Evolutionary conservation across 2,329 filamentous ascomycete genomes (phyloP), one percentile per base, ranked within the genome.

Genomic region (Fusarium begoniae): DNA sequence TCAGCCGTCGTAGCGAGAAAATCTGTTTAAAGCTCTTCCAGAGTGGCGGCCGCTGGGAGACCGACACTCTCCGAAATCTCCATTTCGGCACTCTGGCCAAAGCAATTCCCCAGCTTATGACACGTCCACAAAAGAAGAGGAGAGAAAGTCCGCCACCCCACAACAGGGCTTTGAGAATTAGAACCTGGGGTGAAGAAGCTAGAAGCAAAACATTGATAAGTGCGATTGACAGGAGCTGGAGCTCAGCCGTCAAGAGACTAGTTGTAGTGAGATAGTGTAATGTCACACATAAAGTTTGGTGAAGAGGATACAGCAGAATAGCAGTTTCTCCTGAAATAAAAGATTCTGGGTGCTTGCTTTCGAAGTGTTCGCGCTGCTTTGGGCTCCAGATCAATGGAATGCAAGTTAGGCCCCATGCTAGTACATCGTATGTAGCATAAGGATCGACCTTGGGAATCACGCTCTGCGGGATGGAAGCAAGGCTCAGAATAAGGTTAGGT

Each of bases 81-180:
- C 96, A 98, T 77, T 91, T 94, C 6, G 96, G 96, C 24, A 98
- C 94, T 65, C 96, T 89, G 57, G 96, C 95, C 69, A 99, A 85
- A 32, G 92, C 89, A 60, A 98, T 92, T 51, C 94, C 95, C 93
- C 94, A 97, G 77, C 88, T 89, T 41, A 98, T 89, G 18, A 96
- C 89, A 37, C 91, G 88, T 37, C 90, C 90, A 79, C 94, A 97
- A 11, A 90, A 84, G 8, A 96, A 83, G 60, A 98, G 90, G 22
- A 97, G 82, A 51, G 90, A 88, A 37, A 98, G 82, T 2, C 95
- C 95, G n/a, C 96, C 92, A 50, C 91, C 86, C 93, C 94, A 98
- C 63, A 98, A 86, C 61, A 98, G 85, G 22, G 93, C 91, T 83
- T 97, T 96, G 54, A 98, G 85, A 70, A 97, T 95, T 72, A 94